phyloP scores from a whole-genome alignment of 2,329 filamentous ascomycete genomes.

The Xylariaceae sp. region DNA sequence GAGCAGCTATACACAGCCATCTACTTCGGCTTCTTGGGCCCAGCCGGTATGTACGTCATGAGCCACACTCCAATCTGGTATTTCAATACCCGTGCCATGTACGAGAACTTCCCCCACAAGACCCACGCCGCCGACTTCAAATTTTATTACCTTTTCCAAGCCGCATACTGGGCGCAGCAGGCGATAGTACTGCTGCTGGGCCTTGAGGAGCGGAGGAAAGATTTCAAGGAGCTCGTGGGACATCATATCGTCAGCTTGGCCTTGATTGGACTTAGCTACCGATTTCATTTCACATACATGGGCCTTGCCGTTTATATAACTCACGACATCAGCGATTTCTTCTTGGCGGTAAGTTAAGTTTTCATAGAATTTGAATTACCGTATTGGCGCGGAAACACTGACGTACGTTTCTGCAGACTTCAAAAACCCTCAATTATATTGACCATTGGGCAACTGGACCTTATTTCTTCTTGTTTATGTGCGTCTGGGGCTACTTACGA shows the following conservation, averaged over 20 bases:
- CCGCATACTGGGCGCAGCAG: constrained; percentile 95
- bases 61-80: constrained; percentile 91
- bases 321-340: constrained; percentile 94
- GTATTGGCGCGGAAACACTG: constrained; percentile 15
- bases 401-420: constrained; percentile 63
- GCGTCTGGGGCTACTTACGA: constrained; percentile 86
- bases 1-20: constrained; percentile 94
- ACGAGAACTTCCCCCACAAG: constrained; percentile 83
- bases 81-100: constrained; percentile 91
- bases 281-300: constrained; percentile 97
- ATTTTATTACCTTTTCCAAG: constrained; percentile 94
- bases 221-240: constrained; percentile 90
- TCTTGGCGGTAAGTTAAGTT: constrained; percentile 76
- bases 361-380: not conserved
- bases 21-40: constrained; percentile 85
- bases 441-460: constrained; percentile 79
- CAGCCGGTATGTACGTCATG: constrained; percentile 90
- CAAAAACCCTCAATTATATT: constrained; percentile 90
- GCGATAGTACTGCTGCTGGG: constrained; percentile 85
- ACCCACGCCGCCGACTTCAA: constrained; percentile 85
- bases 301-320: constrained; percentile 93
- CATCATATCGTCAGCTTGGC: constrained; percentile 90
- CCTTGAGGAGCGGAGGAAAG: constrained; percentile 91
- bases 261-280: constrained; percentile 86
- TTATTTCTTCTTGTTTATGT: constrained; percentile 85